Base-by-base conservation (phyloP, 495 filamentous ascomycete genomes). In the Gamarada debralockiae region DNA sequence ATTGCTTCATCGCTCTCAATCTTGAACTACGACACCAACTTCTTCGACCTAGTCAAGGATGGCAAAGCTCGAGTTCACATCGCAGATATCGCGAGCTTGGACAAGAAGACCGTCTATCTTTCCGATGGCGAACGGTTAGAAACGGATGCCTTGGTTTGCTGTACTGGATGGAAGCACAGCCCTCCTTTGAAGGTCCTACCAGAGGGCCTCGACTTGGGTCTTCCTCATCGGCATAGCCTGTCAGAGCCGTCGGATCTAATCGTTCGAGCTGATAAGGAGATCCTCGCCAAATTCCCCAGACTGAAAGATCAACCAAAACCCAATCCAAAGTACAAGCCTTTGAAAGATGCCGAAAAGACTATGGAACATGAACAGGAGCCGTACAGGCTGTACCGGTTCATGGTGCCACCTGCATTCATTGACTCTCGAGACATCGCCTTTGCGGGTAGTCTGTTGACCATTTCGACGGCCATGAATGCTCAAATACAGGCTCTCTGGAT, bases 401-500 rank as follows among this genome's bases (percentile, higher is more conserved):
- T 92, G 63, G 76, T 85, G 0, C 87, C 88, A 0, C 73, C 85
- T 6, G 60, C 66, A 9, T 69, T 82, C 31, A 62, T 79, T 5
- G 65, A 69, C 3, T 69, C 74, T 9, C 79, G 82, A 17, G 81
- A 82, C 34, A 75, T 88, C 47, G 86, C 82, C 3, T 88, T 89
- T 57, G 68, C 78, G 36, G 87, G 87, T n/a, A 67, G 79, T 14
- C 59, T 85, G 18, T 76, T 80, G 60, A 82, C 78, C 52, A 82
- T 89, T 56, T 75, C 77, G 56, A 83, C 82, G n/a, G 64, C 77
- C 12, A 61, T 83, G 13, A 67, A 82, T 3, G 80, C 86, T 1
- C 84, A 91, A 47, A 65, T 78, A 3, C 86, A 90, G 55, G 83
- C 81, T 1, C 68, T 92, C 9, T 93, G 87, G 89, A 78, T 87